Conservation (phyloP, 2,329 filamentous ascomycete genomes). For the Aspergillus felis region DNA sequence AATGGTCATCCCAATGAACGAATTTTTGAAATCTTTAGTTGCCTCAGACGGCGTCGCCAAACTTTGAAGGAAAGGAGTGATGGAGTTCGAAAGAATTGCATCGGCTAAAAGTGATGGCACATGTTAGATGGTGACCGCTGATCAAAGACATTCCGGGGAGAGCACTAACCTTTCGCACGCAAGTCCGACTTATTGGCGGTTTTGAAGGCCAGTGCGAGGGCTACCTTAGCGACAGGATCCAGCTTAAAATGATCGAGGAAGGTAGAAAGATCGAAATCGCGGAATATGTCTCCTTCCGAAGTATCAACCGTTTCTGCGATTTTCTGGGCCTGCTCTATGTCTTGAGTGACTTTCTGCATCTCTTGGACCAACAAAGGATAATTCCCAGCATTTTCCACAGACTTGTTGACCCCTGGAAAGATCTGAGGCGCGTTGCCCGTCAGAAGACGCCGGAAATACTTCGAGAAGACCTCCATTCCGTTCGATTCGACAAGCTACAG, state of each 20-base stretch:
- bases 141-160: background rate
- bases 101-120: slow-evolving; percentile 58
- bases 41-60: slow-evolving; percentile 63
- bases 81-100: slow-evolving; percentile 79
- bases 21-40: slow-evolving; percentile 62
- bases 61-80: slow-evolving; percentile 71
- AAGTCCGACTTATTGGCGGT: slow-evolving; percentile 74
- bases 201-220: slow-evolving; percentile 86
- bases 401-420: slow-evolving; percentile 74
- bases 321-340: slow-evolving; percentile 77
- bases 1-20: slow-evolving; percentile 74
- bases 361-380: slow-evolving; percentile 79
- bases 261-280: slow-evolving; percentile 91
- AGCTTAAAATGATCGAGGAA: slow-evolving; percentile 97
- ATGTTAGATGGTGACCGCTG: slow-evolving; percentile 6
- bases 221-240: slow-evolving; percentile 80
- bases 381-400: slow-evolving; percentile 71
- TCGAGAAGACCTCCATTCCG: slow-evolving; percentile 98
- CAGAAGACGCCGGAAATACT: slow-evolving; percentile 90
- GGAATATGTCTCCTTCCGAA: slow-evolving; percentile 86
- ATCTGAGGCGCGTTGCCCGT: slow-evolving; percentile 88
- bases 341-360: slow-evolving; percentile 78
- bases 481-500: slow-evolving; percentile 85
- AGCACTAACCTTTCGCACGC: slow-evolving; percentile 73
- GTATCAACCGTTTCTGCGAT: slow-evolving; percentile 92